A percentile compares a stretch with the other conserved stretches of the same genome.
Evolutionary conservation across 352 stramenopile species (phyloP).

Genomic region (Phytophthora pseudosyringae): DNA sequence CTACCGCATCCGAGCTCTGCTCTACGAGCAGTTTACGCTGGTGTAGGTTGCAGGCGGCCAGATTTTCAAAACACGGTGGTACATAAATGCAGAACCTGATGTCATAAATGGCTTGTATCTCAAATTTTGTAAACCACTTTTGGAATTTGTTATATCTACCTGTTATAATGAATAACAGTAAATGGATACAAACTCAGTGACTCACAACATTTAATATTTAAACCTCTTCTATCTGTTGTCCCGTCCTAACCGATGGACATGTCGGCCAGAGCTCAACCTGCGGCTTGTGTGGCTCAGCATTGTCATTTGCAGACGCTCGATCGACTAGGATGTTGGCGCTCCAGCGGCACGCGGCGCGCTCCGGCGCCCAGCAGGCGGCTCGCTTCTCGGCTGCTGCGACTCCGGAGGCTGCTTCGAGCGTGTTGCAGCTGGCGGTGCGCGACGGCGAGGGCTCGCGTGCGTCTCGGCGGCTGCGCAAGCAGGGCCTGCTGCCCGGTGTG

Average conservation of each 20-base stretch:
- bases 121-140: neutral
- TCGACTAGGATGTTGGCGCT: conserved; percentile 52
- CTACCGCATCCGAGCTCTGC: conserved; percentile 85
- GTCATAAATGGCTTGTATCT: neutral
- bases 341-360: conserved; percentile 52
- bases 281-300: conserved; percentile 38
- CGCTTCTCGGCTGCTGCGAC: conserved; percentile 57
- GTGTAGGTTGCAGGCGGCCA: conserved; percentile 44
- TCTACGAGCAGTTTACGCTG: conserved; percentile 91
- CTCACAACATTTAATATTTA: neutral
- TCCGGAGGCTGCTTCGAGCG: conserved; percentile 24
- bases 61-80: conserved; percentile 16
- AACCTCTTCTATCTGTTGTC: neutral
- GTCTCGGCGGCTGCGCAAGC: conserved; percentile 81
- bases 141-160: neutral
- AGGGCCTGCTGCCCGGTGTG: conserved; percentile 80
- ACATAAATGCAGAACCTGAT: neutral
- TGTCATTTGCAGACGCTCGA: conserved; percentile 20
- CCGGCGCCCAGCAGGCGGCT: conserved; percentile 36
- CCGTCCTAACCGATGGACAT: neutral
- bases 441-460: conserved; percentile 75
- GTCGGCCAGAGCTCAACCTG: neutral
- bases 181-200: neutral
- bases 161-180: conserved; percentile 10
- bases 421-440: conserved; percentile 72